Conservation (phyloP, 495 filamentous ascomycete genomes). For the Penicillium parvum region DNA sequence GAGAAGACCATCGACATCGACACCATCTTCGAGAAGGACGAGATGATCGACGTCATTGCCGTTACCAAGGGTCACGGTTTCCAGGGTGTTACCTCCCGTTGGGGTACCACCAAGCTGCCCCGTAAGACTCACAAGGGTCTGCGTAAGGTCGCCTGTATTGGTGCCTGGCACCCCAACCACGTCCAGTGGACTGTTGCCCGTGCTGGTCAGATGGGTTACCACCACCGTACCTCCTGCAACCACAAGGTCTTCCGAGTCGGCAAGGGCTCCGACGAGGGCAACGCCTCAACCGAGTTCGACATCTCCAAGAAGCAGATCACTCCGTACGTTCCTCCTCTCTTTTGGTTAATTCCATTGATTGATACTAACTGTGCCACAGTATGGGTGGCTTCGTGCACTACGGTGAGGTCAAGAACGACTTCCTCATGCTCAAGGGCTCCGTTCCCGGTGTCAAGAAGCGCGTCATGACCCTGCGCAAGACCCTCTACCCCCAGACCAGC, state of each 20-base stretch:
- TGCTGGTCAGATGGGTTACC: conserved; percentile 99
- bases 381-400: conserved; percentile 99
- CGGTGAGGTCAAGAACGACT: conserved; percentile 99
- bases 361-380: conserved; percentile 49
- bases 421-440: conserved; percentile 95
- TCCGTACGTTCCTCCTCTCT: conserved; percentile 69
- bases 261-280: conserved; percentile 79
- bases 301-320: conserved; percentile 99
- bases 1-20: conserved; percentile 95
- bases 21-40: conserved; percentile 97
- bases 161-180: conserved; percentile 99
- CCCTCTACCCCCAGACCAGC: conserved; percentile 96
- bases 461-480: conserved; percentile 98
- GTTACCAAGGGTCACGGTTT: conserved; percentile 99
- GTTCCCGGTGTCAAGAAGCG: conserved; percentile 99
- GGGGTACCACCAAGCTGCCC: conserved; percentile 99
- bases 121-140: conserved; percentile 99
- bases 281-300: conserved; percentile 93
- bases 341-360: not conserved
- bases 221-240: conserved; percentile 99
- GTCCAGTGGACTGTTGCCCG: conserved; percentile 99
- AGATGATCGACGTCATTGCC: conserved; percentile 99
- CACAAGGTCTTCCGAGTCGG: conserved; percentile 99
- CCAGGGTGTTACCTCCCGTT: conserved; percentile 93
- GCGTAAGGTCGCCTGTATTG: conserved; percentile 99